phyloP scores from a whole-genome alignment of 441 rosid species.

The Gossypium lobatum region DNA sequence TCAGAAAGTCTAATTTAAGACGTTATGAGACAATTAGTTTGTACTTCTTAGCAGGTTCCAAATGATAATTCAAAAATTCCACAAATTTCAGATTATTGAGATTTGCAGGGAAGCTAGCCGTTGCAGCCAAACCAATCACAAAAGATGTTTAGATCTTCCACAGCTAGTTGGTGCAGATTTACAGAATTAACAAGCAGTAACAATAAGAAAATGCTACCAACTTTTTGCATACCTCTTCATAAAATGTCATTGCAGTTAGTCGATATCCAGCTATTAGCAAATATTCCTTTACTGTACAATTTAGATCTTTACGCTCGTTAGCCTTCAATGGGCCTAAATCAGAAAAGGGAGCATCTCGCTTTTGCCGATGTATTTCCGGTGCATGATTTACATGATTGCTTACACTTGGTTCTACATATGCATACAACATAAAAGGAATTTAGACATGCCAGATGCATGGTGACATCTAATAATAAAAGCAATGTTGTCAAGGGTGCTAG shows the following conservation, averaged over 20 bases:
- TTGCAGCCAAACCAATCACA: slow-evolving; percentile 3
- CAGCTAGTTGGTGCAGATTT: neutral
- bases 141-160: neutral
- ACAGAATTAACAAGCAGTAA: neutral
- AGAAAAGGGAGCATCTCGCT: slow-evolving; percentile 51
- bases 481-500: too few species aligned
- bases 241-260: slow-evolving; percentile 96
- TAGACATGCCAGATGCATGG: neutral
- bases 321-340: slow-evolving; percentile 83
- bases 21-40: neutral
- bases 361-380: slow-evolving; percentile 46
- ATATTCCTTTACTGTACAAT: slow-evolving; percentile 92
- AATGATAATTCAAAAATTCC: neutral
- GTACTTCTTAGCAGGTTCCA: neutral
- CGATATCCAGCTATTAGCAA: slow-evolving; percentile 89
- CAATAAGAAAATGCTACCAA: neutral
- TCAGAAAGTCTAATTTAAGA: neutral
- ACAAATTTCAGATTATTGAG: neutral
- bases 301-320: slow-evolving; percentile 78
- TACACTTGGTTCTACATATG: slow-evolving; percentile 45
- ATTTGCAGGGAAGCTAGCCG: neutral
- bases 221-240: slow-evolving; percentile 65
- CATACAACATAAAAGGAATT: slow-evolving; percentile 18
- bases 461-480: slow-evolving; percentile 4
- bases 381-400: slow-evolving; percentile 35